phyloP scores from a whole-genome alignment of 768 basidiomycete genomes.

The Suillus fuscotomentosus region DNA sequence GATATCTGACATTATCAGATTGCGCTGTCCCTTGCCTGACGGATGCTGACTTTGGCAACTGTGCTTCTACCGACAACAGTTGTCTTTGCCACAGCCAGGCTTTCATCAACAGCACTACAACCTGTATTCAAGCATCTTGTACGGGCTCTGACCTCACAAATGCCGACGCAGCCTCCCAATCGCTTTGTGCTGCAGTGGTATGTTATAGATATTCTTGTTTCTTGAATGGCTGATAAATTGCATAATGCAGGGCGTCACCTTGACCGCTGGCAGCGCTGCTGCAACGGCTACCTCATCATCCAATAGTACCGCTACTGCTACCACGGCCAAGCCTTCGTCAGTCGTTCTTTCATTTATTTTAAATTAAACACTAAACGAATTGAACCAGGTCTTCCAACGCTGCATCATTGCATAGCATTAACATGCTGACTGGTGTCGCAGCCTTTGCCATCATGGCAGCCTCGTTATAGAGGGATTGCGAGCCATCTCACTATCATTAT shows the following conservation, averaged over 20 bases:
- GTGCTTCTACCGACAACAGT: constrained; percentile 45
- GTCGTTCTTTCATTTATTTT: constrained; percentile 1
- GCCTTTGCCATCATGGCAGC: constrained; percentile 13
- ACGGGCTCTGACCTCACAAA: constrained; percentile 40
- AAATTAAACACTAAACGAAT: neutral
- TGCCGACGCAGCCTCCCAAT: constrained; percentile 41
- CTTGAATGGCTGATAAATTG: constrained; percentile 3
- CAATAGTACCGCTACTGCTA: constrained; percentile 12
- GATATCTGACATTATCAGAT: constrained; percentile 29
- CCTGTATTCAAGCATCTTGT: constrained; percentile 52
- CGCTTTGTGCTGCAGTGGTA: constrained; percentile 50
- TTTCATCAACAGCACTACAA: constrained; percentile 46
- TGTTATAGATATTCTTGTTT: constrained; percentile 20
- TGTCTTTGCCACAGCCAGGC: constrained; percentile 55
- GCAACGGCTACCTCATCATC: constrained; percentile 19
- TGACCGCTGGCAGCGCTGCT: constrained; percentile 34
- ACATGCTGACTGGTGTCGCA: constrained; percentile 10
- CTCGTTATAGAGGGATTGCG: constrained; percentile 10
- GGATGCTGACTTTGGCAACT: constrained; percentile 42
- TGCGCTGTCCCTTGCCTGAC: constrained; percentile 53
- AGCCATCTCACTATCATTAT: neutral
- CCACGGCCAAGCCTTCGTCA: constrained; percentile 10
- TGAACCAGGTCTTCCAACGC: constrained; percentile 1
- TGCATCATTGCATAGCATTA: constrained; percentile 8
- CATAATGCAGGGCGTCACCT: constrained; percentile 48